Percentiles rank a stretch among this genome's conserved stretches.
Conservation (phyloP, 768 basidiomycete genomes). For the Baorangia bicolor region DNA sequence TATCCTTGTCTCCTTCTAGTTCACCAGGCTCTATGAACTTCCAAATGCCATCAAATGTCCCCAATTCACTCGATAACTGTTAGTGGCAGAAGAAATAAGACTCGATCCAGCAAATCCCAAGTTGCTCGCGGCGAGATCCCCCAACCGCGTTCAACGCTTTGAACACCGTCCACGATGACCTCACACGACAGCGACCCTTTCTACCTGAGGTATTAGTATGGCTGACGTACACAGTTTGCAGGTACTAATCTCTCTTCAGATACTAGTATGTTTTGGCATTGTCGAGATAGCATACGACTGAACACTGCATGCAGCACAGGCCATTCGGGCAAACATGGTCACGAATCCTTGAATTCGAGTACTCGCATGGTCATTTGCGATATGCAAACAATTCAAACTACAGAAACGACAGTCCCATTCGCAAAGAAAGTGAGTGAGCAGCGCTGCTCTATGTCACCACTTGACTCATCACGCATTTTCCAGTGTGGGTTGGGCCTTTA, state of each 20-base stretch:
- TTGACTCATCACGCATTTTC: not conserved
- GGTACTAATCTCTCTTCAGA: constrained; percentile 34
- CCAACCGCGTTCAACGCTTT: constrained; percentile 1
- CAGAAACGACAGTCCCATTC: constrained; percentile 93
- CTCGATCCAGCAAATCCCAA: constrained; percentile 21
- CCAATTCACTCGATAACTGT: no score
- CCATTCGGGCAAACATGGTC: constrained; percentile 97
- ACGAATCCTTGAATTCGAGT: constrained; percentile 98
- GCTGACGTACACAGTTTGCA: not conserved
- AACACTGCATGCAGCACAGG: constrained; percentile 52
- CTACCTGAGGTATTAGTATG: constrained; percentile 65
- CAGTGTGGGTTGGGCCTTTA: constrained; percentile 93
- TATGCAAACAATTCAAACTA: constrained; percentile 99
- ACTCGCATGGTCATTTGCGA: constrained; percentile 91
- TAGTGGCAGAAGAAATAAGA: no score
- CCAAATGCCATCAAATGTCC: no score
- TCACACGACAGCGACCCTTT: constrained; percentile 68
- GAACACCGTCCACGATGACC: constrained; percentile 23
- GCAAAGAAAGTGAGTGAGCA: constrained; percentile 88
- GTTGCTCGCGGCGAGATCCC: not conserved
- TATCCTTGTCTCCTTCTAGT: no score
- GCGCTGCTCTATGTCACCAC: not conserved
- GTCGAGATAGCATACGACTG: not conserved
- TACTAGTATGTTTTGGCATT: constrained; percentile 45
- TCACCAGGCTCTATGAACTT: no score